Conservation (phyloP, 129 eudicot species). For the Deinandra increscens region DNA sequence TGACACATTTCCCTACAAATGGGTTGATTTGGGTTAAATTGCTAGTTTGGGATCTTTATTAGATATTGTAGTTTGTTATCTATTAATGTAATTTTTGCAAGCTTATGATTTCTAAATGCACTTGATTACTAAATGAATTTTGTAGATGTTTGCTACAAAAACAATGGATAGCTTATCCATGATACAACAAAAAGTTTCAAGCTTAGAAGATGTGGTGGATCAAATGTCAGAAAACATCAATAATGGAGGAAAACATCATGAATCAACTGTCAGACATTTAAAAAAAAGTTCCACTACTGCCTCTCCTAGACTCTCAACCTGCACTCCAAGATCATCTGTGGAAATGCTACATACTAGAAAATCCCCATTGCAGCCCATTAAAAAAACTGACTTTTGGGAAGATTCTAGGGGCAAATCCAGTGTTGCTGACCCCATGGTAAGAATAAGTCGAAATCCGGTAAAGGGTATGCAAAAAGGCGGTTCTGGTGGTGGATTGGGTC, state of each 20-base stretch:
- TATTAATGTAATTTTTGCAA: not conserved
- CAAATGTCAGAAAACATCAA: constrained; percentile 53
- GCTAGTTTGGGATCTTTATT: not conserved
- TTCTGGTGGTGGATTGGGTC: constrained; percentile 32
- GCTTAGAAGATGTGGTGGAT: constrained; percentile 68
- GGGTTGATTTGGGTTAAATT: not conserved
- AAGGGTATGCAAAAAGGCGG: constrained; percentile 24
- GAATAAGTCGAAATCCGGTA: constrained; percentile 42
- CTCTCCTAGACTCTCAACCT: constrained; percentile 78
- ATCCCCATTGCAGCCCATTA: constrained; percentile 40
- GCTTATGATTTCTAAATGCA: not conserved
- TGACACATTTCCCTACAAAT: not conserved
- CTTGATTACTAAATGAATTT: constrained; percentile 1
- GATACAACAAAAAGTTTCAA: constrained; percentile 69
- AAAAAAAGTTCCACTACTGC: constrained; percentile 50
- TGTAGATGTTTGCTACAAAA: constrained; percentile 65
- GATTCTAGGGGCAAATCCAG: constrained; percentile 44
- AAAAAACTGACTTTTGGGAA: constrained; percentile 51
- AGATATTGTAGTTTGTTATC: not conserved
- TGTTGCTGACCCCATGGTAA: constrained; percentile 35
- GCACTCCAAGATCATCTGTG: constrained; percentile 71
- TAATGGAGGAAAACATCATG: constrained; percentile 49
- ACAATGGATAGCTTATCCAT: constrained; percentile 66
- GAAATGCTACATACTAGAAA: constrained; percentile 49
- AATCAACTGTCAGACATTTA: constrained; percentile 41